Evolutionary conservation across 2,329 filamentous ascomycete species (phyloP).

Genomic region (Ramichloridium luteum): DNA sequence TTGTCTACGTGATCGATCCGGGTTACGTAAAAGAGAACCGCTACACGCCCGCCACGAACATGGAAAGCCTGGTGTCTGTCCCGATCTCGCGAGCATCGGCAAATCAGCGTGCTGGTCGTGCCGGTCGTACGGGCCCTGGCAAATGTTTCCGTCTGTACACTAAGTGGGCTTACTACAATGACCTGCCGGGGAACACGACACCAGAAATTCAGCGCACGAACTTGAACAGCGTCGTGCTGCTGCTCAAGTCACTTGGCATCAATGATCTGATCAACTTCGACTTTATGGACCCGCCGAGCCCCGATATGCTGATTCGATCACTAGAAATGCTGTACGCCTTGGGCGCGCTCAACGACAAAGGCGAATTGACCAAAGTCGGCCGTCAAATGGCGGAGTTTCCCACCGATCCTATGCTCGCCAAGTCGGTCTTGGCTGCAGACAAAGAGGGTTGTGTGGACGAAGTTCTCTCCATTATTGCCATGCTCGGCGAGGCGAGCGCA

Average conservation of each 20-base stretch:
- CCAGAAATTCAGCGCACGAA: constrained; percentile 91
- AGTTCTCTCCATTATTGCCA: constrained; percentile 82
- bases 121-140: constrained; percentile 80
- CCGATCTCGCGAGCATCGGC: constrained; percentile 86
- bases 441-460: constrained; percentile 90
- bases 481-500: constrained; percentile 77
- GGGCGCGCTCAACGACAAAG: constrained; percentile 76
- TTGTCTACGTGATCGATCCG: constrained; percentile 89
- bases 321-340: constrained; percentile 86
- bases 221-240: constrained; percentile 68
- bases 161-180: constrained; percentile 76
- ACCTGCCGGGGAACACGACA: constrained; percentile 81
- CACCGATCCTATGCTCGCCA: constrained; percentile 81
- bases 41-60: constrained; percentile 81
- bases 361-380: constrained; percentile 79
- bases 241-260: constrained; percentile 81
- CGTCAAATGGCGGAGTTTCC: constrained; percentile 94
- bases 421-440: constrained; percentile 76
- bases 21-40: constrained; percentile 93
- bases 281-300: constrained; percentile 87
- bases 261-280: constrained; percentile 89
- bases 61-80: constrained; percentile 83
- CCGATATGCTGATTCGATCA: constrained; percentile 76
- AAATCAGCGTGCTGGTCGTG: constrained; percentile 84
- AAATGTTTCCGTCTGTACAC: constrained; percentile 93